phyloP scores from a whole-genome alignment of 73 alveolate genomes.

The Stentor coeruleus region DNA sequence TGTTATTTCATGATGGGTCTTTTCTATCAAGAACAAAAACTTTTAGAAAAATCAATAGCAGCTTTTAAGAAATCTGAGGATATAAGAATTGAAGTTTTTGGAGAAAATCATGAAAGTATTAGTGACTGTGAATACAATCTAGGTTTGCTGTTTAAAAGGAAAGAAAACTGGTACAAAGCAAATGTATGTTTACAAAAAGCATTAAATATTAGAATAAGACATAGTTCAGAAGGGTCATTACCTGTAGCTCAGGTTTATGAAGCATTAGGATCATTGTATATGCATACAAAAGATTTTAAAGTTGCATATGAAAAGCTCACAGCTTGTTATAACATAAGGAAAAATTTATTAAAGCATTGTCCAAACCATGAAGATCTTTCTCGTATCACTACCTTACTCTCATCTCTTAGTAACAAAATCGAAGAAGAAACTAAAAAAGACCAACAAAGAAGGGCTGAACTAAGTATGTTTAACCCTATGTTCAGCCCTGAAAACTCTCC shows the following conservation, averaged over 20 bases:
- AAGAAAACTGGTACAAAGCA: conserved; percentile 14
- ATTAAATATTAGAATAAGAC: background rate
- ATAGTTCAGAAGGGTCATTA: background rate
- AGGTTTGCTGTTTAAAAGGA: conserved; percentile 6
- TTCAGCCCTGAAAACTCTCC: conserved; percentile 20
- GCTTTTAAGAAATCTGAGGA: background rate
- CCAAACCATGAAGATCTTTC: conserved; percentile 13
- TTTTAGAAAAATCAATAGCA: background rate
- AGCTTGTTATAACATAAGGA: background rate
- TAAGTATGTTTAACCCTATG: background rate
- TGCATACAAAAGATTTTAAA: background rate
- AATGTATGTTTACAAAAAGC: conserved; percentile 3
- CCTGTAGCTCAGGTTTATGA: conserved; percentile 15
- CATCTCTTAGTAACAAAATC: background rate
- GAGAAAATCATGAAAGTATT: conserved; percentile 14
- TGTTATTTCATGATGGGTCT: conserved; percentile 12
- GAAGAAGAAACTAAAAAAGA: background rate
- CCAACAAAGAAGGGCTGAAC: background rate
- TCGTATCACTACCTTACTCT: background rate
- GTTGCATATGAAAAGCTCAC: background rate
- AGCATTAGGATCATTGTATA: background rate
- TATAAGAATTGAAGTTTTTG: conserved; percentile 4
- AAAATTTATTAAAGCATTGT: conserved; percentile 19
- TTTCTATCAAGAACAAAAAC: conserved; percentile 20
- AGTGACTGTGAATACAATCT: conserved; percentile 28